Conservation (phyloP, 768 basidiomycete genomes). For the Sarcomyxa edulis region DNA sequence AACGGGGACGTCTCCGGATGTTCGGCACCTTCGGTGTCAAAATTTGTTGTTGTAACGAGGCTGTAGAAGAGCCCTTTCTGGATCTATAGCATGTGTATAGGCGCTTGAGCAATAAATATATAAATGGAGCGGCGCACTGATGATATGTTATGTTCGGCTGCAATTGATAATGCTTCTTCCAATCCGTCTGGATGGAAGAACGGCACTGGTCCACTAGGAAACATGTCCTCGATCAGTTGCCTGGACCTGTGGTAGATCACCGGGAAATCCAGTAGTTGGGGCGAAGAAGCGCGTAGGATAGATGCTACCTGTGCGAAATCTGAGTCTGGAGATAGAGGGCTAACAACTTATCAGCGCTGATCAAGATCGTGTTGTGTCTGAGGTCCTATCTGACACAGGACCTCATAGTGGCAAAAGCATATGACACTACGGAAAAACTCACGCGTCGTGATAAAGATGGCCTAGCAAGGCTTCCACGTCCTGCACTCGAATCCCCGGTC, state of each 20-base stretch:
- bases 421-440: conserved; percentile 23
- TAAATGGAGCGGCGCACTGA: conserved; percentile 34
- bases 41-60: conserved; percentile 53
- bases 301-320: conserved; percentile 44
- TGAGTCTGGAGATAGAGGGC: conserved; percentile 39
- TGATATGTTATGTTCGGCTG: conserved; percentile 38
- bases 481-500: conserved; percentile 11
- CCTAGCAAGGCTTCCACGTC: conserved; percentile 57
- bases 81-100: conserved; percentile 35
- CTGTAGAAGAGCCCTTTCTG: conserved; percentile 62
- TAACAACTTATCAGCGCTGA: conserved; percentile 14
- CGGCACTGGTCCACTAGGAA: conserved; percentile 43
- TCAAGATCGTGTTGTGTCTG: conserved; percentile 5
- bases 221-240: conserved; percentile 35
- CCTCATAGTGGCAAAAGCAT: conserved; percentile 4
- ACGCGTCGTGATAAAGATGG: conserved; percentile 67
- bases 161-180: conserved; percentile 49
- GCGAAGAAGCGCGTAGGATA: conserved; percentile 53
- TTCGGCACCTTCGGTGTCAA: conserved; percentile 32
- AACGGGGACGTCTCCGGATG: not conserved
- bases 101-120: not conserved
- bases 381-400: no score
- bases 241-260: conserved; percentile 40
- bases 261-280: conserved; percentile 53
- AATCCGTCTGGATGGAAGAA: conserved; percentile 38